Base-by-base conservation (phyloP, 2,329 filamentous ascomycete species). In the Zopfia rhizophila region DNA sequence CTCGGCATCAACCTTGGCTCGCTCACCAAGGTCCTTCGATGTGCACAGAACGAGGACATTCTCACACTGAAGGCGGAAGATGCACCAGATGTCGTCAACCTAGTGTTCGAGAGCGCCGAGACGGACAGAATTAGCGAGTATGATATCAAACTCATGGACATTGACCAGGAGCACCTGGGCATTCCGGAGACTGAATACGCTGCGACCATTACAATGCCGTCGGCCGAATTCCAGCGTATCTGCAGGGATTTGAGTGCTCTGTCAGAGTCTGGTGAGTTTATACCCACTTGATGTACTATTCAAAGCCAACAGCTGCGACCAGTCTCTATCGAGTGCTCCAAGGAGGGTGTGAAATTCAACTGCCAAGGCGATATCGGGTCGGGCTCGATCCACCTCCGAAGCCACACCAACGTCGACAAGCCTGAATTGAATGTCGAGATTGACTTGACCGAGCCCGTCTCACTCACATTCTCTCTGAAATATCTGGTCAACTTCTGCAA, bases 401-500 rank as follows among this genome's bases (percentile, higher is more conserved):
- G 87, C 73, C 89, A 94, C 78, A 89, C 84, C 67, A 90, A 91
- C 70, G 83, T 97, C 56, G 93, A 97, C 28, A 96, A 97, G 80
- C 87, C 90, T 35, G 84, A 89, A 7, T 80, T 88, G 69, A 90
- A 92, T 68, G 89, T 97, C 63, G 84, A 90, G 57, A 97, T 99
- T 73, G 86, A 91, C 69, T 85, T 99, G 52, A 88, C 85, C 27
- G 95, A 99, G 79, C 91, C 94, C 38, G 94, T 99, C 51, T 83
- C 90, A 24, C 84, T 99, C 55, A 97, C 93, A 37, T 99, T 99
- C 80, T 97, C 94, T 23, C 88, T 99, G 66, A 99, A 99, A 80
- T 99, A 99, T 78, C 87, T 99, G 3, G 90, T 96, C 82, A 97
- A 97, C 84, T 99, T 99, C 81, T 97, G 94, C 89, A 99, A 99